Evolutionary conservation across 2,329 filamentous ascomycete genomes (phyloP), one percentile per base, ranked within the genome.

Genomic region (Clonostachys rhizophaga): DNA sequence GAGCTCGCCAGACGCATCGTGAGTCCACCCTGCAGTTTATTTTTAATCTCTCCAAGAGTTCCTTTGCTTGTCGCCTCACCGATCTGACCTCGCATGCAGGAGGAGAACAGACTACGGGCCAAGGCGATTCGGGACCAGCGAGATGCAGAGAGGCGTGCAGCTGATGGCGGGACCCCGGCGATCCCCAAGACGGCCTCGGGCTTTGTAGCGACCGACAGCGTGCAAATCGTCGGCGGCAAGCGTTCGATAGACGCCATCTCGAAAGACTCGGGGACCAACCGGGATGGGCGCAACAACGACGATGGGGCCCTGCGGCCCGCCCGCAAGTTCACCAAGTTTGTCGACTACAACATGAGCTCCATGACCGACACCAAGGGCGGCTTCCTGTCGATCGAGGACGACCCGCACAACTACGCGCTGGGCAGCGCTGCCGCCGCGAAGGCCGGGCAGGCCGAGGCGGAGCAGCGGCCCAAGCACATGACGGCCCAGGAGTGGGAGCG

Each of bases 341-440:
- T 99, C 60, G 94, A 99, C 62, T 97, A 96, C 70, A 94, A 99
- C 66, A 94, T 99, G 69, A 92, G 88, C 62, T 87, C 92, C 69
- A 97, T 99, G 91, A 95, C 87, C 7, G 94, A 99, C 65, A 97
- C 92, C 1, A 96, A 96, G 62, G 94, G 94, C 52, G 94, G 94
- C 1, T 99, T 99, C 66, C 69, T 99, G 54, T 88, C 86, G n/a
- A 79, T 81, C 1, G 88, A 92, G 52, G 94, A 99, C 61, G 94
- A 99, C 65, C 94, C 94, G 1, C 83, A 86, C 62, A 96, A 96
- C 62, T 86, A 86, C 55, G 89, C 86, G 9, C 81, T 84, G 56
- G 75, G 71, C 7, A 70, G 64, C 9, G 41, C 33, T 8, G 67
- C 49, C 48, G 69, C 54, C 65, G 53, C 55, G 14, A 62, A 43